Evolutionary conservation across 352 stramenopile species (phyloP).

Genomic region (Phytopythium mirpurense): DNA sequence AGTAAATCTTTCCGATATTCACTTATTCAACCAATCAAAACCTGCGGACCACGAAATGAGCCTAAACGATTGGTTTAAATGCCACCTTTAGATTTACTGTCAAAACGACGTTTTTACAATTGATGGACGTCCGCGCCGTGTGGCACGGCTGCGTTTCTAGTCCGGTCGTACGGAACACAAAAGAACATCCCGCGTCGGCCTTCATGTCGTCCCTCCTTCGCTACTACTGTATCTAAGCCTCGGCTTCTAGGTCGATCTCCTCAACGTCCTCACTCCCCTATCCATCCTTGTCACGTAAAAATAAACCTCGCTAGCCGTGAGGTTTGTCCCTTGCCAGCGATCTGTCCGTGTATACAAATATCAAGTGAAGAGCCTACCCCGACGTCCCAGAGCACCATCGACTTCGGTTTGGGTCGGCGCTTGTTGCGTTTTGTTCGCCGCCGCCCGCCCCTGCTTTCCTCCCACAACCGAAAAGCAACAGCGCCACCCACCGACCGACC

Average conservation of each 20-base stretch:
- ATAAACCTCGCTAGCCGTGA: no score
- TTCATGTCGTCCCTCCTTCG: neutral
- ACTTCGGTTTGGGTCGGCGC: neutral
- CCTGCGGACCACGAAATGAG: no score
- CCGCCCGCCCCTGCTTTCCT: neutral
- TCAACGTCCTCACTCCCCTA: no score
- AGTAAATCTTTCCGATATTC: no score
- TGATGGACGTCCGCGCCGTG: neutral
- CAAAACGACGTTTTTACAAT: neutral
- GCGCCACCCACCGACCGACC: neutral
- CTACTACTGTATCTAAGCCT: neutral
- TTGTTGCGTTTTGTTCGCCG: constrained; percentile 6
- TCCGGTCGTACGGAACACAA: neutral
- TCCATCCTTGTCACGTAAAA: no score
- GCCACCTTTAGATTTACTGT: no score
- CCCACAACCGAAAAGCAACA: neutral
- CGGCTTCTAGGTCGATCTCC: neutral
- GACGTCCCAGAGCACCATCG: neutral
- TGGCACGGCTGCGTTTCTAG: neutral
- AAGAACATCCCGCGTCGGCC: constrained; percentile 1
- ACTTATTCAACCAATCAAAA: no score
- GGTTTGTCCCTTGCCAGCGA: no score
- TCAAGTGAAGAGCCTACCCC: neutral
- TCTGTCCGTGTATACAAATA: neutral
- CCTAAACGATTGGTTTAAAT: no score